phyloP scores from a whole-genome alignment of 2,329 filamentous ascomycete genomes.

The Paraphoma chrysanthemicola region DNA sequence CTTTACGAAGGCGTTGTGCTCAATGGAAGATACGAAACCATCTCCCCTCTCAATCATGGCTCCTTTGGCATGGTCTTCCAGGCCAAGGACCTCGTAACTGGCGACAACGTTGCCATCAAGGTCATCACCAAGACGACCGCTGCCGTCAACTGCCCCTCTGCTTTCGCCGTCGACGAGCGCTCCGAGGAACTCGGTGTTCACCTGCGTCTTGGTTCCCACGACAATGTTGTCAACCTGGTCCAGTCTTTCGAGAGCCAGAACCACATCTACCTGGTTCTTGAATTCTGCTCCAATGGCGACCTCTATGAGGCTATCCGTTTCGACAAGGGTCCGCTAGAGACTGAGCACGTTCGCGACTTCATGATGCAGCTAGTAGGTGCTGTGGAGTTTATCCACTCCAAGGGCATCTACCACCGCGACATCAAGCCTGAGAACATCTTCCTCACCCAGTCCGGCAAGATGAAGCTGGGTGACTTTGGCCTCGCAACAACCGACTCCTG shows the following conservation, averaged over 20 bases:
- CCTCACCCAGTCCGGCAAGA: conserved; percentile 79
- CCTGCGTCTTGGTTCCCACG: conserved; percentile 76
- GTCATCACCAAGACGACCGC: conserved; percentile 86
- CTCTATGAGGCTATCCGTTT: conserved; percentile 96
- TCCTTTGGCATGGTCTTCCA: conserved; percentile 99
- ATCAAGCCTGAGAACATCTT: conserved; percentile 99
- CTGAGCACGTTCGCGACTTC: conserved; percentile 94
- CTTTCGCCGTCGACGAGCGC: conserved; percentile 79
- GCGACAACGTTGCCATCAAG: conserved; percentile 90
- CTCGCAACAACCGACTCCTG: conserved; percentile 87
- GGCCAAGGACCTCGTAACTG: conserved; percentile 79
- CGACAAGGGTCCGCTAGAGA: conserved; percentile 87
- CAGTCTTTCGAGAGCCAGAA: conserved; percentile 90
- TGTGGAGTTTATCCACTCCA: conserved; percentile 87
- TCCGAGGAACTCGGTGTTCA: conserved; percentile 85
- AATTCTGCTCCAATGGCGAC: conserved; percentile 94
- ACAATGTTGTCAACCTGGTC: conserved; percentile 92
- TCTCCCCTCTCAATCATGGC: conserved; percentile 95
- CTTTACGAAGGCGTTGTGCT: conserved; percentile 82
- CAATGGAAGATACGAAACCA: conserved; percentile 86
- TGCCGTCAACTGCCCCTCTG: conserved; percentile 63
- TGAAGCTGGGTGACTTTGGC: conserved; percentile 98
- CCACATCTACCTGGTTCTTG: conserved; percentile 90
- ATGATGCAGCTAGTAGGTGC: conserved; percentile 94
- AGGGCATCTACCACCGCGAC: conserved; percentile 93